phyloP scores from a whole-genome alignment of 805 yeast species.

The Spathaspora boniae region DNA sequence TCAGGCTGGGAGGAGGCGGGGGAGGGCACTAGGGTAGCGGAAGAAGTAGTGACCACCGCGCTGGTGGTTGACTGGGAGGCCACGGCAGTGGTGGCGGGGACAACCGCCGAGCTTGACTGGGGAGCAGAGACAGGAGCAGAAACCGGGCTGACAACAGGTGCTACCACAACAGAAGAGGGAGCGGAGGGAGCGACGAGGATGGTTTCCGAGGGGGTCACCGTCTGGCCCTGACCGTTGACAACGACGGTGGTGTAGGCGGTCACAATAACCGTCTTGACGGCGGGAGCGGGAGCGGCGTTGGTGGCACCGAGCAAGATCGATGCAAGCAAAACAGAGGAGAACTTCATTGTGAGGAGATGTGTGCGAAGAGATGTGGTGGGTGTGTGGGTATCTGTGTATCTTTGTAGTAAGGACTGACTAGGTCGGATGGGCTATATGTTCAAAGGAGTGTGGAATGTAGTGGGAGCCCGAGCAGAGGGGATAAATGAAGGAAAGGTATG shows the following conservation, averaged over 20 bases:
- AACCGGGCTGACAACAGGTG: too few relatives aligned
- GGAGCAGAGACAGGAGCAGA: too few relatives aligned
- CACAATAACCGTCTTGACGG: slow-evolving; percentile 19
- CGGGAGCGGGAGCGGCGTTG: slow-evolving; percentile 26
- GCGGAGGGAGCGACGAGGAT: slow-evolving; percentile 1
- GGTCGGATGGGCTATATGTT: slow-evolving; percentile 4
- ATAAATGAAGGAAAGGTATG: too few relatives aligned
- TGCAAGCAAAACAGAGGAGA: slow-evolving; percentile 11
- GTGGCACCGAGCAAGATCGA: slow-evolving; percentile 16
- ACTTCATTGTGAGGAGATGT: slow-evolving; percentile 10
- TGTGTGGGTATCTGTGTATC: too few relatives aligned
- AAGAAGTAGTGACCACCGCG: slow-evolving; percentile 7
- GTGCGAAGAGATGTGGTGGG: slow-evolving; percentile 8
- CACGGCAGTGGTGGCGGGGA: slow-evolving; percentile 11
- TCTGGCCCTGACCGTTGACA: slow-evolving; percentile 11
- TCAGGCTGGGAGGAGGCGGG: slow-evolving; percentile 14
- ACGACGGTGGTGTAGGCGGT: slow-evolving; percentile 22
- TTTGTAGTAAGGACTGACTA: slow-evolving; percentile 12
- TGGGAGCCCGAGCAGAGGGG: too few relatives aligned
- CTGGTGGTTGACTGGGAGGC: slow-evolving; percentile 11
- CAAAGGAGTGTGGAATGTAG: too few relatives aligned
- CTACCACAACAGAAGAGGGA: too few relatives aligned
- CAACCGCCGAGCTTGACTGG: slow-evolving; percentile 5
- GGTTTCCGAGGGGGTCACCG: slow-evolving; percentile 7
- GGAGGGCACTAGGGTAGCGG: slow-evolving; percentile 12